Evolutionary conservation across 768 basidiomycete species (phyloP).

Genomic region (Tephrocybe sp.): DNA sequence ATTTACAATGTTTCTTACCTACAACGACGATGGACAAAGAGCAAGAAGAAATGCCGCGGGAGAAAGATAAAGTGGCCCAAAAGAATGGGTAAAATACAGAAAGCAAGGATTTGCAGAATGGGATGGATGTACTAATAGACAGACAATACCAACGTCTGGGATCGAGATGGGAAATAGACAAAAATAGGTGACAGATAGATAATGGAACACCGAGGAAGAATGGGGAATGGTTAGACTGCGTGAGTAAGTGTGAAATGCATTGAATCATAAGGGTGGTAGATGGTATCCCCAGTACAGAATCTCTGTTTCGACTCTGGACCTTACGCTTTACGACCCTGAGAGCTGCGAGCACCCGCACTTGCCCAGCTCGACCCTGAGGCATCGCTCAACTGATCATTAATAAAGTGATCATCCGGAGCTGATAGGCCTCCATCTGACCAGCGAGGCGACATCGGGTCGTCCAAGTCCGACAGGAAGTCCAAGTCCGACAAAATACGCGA

Average conservation of each 20-base stretch:
- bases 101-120: background rate
- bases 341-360: conserved; percentile 17
- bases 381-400: conserved; percentile 14
- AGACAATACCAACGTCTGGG: background rate
- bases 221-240: background rate
- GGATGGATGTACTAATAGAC: background rate
- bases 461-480: conserved; percentile 22
- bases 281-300: background rate
- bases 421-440: conserved; percentile 9
- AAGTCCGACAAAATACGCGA: conserved; percentile 19
- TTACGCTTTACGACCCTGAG: background rate
- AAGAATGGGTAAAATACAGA: background rate
- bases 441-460: conserved; percentile 15
- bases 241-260: background rate
- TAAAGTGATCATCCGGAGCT: conserved; percentile 3
- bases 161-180: background rate
- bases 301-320: background rate
- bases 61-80: background rate
- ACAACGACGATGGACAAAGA: background rate
- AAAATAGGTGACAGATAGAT: background rate
- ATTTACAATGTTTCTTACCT: conserved; percentile 8
- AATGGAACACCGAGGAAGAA: background rate
- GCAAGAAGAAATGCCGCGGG: background rate
- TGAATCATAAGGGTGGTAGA: background rate
- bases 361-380: conserved; percentile 21